Evolutionary conservation across 352 stramenopile species (phyloP), one percentile per base, ranked within the genome.

Genomic region (Phytophthora ohioensis): DNA sequence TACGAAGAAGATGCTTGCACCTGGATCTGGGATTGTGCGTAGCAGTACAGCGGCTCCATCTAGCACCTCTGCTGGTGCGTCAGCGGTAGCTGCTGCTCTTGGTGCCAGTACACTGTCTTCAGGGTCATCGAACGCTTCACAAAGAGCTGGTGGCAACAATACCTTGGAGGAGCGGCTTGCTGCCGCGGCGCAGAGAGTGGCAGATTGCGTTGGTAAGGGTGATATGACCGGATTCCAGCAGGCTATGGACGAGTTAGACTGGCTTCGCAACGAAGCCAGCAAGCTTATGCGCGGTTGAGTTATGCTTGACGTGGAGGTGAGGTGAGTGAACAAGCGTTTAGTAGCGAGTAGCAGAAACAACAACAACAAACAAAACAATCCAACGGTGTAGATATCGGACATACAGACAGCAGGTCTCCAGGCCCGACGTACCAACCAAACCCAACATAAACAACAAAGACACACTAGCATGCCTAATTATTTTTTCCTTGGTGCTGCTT

Each of bases 171-270:
- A 95, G 60, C 80, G 85, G 4, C 76, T 95, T 12, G 82, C 85
- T 30, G 68, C 77, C 8, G 84, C 85, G 17, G 87, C 85, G 3
- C 85, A 95, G 67, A 78, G 67, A 35, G 84, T 95, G 17, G 85
- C 88, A 6, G 82, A 92, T 39, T 95, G 88, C 39, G 88, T 93
- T 43, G 79, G 75, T 47, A 92, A 91, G 48, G 81, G 84, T 34
- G 86, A 95, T 72, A 95, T 95, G 88, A 65, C 80, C 45, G 87
- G 82, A 36, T 95, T 93, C 79, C 81, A 95, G 67, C 78, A 84
- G 17, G 88, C 88, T 38, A 95, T 95, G 85, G 81, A 88, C 52
- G 85, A 93, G 64, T 69, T 95, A 27, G 88, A 93, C 55, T 87
- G 75, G 73, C 80, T 95, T 53, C 85, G 88, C 21, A 91, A 86